Conservation (phyloP, 306 rosid species). For the Prinsepia uniflora region DNA sequence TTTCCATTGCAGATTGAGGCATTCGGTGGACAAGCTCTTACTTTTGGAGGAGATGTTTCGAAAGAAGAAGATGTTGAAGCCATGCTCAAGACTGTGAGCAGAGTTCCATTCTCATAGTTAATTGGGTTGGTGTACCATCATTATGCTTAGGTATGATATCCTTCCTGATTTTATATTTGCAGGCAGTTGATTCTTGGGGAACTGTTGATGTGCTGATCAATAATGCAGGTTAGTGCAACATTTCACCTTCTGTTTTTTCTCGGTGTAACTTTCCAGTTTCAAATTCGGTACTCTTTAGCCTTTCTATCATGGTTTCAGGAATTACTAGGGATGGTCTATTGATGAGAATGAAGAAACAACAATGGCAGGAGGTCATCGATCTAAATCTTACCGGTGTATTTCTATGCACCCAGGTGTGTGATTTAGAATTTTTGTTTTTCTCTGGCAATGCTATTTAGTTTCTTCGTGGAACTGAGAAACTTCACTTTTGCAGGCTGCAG, state of each 20-base stretch:
- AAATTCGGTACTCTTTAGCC: slow-evolving; percentile 13
- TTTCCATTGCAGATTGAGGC: slow-evolving; percentile 66
- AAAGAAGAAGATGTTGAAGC: slow-evolving; percentile 80
- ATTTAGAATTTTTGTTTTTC: slow-evolving; percentile 13
- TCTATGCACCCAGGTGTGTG: slow-evolving; percentile 72
- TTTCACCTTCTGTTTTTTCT: slow-evolving; percentile 4
- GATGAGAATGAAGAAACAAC: slow-evolving; percentile 95
- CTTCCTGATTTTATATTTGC: slow-evolving; percentile 39
- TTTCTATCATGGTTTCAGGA: slow-evolving; percentile 47
- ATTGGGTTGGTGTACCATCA: slow-evolving; percentile 23
- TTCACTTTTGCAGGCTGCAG: slow-evolving; percentile 65
- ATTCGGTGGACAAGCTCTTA: slow-evolving; percentile 76
- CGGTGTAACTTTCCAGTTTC: neutral
- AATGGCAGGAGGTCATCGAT: slow-evolving; percentile 94
- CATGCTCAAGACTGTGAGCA: slow-evolving; percentile 82
- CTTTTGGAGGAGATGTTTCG: slow-evolving; percentile 88
- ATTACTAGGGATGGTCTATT: slow-evolving; percentile 85
- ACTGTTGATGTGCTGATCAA: slow-evolving; percentile 84
- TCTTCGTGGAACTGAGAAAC: slow-evolving; percentile 23
- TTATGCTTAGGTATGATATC: slow-evolving; percentile 13
- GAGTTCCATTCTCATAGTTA: slow-evolving; percentile 12
- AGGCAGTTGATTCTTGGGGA: slow-evolving; percentile 97
- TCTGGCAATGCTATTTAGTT: slow-evolving; percentile 12
- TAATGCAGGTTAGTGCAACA: slow-evolving; percentile 65
- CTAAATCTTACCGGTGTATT: slow-evolving; percentile 93